Conservation (phyloP, 345 rosid species). For the Hibiscus trionum region DNA sequence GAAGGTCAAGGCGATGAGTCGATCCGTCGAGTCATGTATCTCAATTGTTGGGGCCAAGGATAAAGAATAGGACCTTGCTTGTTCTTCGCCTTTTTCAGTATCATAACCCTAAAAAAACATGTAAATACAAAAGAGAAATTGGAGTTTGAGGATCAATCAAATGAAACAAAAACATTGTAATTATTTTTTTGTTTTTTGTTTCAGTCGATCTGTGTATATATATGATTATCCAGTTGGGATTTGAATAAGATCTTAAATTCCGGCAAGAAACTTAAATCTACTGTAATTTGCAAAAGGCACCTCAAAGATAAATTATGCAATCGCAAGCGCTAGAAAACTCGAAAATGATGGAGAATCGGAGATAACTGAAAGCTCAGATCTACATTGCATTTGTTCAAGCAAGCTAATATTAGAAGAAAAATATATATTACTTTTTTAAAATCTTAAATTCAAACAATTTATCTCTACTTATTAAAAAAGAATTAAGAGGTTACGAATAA, state of each 20-base stretch:
- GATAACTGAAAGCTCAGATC: neutral
- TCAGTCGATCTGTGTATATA: neutral
- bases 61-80: neutral
- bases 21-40: slow-evolving; percentile 70
- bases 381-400: too few relatives aligned
- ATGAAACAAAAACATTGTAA: neutral
- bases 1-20: slow-evolving; percentile 53
- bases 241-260: neutral
- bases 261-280: neutral
- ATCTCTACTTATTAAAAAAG: too few relatives aligned
- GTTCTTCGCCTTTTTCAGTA: neutral
- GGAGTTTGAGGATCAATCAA: neutral
- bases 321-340: too few relatives aligned
- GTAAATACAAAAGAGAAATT: neutral
- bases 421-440: too few relatives aligned
- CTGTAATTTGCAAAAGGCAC: neutral
- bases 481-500: too few relatives aligned
- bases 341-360: neutral
- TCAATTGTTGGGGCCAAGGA: slow-evolving; percentile 88
- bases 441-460: too few relatives aligned
- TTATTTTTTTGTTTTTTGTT: neutral
- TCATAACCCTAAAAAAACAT: neutral
- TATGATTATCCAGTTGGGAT: neutral
- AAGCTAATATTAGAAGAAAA: too few relatives aligned
- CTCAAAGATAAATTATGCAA: too few relatives aligned